These are phyloP conservation scores for Schizochytrium sp. DNA, from an alignment of 108 stramenopile genomes.

Conservation along the genomic window DNA sequence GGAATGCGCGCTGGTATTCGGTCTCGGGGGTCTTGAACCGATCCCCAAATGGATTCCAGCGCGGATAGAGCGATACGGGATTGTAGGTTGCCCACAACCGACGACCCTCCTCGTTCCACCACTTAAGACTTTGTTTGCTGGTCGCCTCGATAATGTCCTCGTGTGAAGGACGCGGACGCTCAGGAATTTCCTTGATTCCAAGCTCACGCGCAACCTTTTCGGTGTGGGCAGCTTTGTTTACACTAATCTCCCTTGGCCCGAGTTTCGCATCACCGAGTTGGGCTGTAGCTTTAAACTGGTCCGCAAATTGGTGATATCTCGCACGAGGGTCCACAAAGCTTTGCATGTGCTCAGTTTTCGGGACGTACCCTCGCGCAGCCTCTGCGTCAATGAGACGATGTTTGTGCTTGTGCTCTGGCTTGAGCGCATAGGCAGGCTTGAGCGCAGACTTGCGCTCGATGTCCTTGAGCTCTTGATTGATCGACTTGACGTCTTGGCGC, in stretches of 20 bases:
- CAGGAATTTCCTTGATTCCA: neutral
- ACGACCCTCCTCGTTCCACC: neutral
- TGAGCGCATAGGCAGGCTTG: conserved; percentile 10
- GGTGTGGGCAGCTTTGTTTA: neutral
- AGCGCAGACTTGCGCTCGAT: neutral
- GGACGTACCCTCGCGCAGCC: neutral
- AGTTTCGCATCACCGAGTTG: neutral
- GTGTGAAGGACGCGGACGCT: neutral
- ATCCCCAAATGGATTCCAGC: neutral
- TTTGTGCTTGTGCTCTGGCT: neutral
- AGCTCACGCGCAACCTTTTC: neutral
- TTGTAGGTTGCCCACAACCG: neutral
- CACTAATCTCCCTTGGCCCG: neutral
- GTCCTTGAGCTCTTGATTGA: neutral
- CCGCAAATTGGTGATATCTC: neutral
- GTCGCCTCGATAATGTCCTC: neutral
- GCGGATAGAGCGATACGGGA: neutral
- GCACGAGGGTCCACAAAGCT: neutral
- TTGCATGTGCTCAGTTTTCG: neutral
- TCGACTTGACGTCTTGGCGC: neutral
- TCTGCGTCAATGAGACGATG: neutral
- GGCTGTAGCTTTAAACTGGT: neutral
- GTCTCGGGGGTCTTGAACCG: neutral
- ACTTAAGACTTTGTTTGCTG: neutral
- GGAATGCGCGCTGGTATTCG: neutral